Conservation (phyloP, 108 stramenopile genomes). For the Pinguiococcus pyrenoidosus region DNA sequence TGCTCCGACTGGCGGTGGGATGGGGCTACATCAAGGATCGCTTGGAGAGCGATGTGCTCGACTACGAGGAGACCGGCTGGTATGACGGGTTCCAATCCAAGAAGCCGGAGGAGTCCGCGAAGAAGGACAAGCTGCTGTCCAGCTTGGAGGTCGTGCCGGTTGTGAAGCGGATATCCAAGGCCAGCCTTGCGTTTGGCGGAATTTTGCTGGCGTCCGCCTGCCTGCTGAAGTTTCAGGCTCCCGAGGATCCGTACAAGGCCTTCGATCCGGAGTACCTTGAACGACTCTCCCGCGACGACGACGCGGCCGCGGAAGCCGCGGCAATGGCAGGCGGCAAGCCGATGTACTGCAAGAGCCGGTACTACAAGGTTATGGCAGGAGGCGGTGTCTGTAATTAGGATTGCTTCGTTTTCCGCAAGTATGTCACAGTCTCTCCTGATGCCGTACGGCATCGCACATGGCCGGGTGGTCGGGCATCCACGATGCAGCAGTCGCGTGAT, state of each 20-base stretch:
- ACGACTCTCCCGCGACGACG: constrained; percentile 48
- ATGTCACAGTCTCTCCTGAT: too few species aligned
- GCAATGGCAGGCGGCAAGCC: constrained; percentile 50
- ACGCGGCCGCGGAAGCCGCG: constrained; percentile 51
- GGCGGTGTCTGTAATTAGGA: constrained; percentile 52
- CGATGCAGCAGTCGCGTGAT: too few species aligned
- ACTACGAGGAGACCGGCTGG: constrained; percentile 69
- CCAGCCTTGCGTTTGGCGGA: constrained; percentile 35
- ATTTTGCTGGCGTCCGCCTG: constrained; percentile 52
- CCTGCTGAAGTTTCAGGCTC: constrained; percentile 44
- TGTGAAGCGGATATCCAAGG: constrained; percentile 47
- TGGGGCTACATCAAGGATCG: constrained; percentile 68
- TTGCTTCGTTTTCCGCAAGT: background rate
- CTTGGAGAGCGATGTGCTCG: constrained; percentile 58
- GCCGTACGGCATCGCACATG: too few species aligned
- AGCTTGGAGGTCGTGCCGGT: constrained; percentile 57
- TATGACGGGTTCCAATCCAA: constrained; percentile 60
- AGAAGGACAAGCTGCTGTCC: constrained; percentile 59
- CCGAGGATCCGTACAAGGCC: constrained; percentile 58
- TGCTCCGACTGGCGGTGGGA: constrained; percentile 55
- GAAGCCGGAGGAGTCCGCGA: constrained; percentile 54
- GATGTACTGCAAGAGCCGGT: constrained; percentile 65
- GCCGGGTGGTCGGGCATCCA: too few species aligned
- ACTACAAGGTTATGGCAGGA: constrained; percentile 65
- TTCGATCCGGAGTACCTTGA: constrained; percentile 67